Evolutionary conservation across 1,284 basidiomycete species (phyloP).

Genomic region (Apiotrichum domesticum): DNA sequence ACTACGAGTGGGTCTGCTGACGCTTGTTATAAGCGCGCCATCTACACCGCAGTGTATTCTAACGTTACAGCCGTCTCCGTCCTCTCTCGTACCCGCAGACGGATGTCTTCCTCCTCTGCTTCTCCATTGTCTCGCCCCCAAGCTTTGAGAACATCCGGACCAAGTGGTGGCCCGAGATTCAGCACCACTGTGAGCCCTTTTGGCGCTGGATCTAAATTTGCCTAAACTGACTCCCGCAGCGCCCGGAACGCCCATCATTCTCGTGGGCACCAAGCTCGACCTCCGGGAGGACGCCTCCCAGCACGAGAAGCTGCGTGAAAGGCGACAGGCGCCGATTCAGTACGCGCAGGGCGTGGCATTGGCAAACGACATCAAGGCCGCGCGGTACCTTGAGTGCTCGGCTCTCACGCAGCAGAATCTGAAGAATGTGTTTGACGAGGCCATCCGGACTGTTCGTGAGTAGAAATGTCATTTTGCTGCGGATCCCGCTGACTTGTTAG

Average conservation of each 20-base stretch:
- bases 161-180: constrained; percentile 57
- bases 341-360: constrained; percentile 78
- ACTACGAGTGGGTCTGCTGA: constrained; percentile 51
- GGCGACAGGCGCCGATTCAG: constrained; percentile 89
- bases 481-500: constrained; percentile 14
- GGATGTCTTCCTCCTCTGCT: constrained; percentile 98
- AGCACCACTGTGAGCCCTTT: constrained; percentile 38
- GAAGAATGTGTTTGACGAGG: constrained; percentile 96
- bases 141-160: constrained; percentile 98
- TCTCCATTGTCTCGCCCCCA: constrained; percentile 93
- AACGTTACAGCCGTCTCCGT: constrained; percentile 71
- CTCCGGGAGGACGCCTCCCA: constrained; percentile 88
- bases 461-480: constrained; percentile 25
- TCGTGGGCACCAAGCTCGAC: constrained; percentile 98
- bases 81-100: constrained; percentile 98
- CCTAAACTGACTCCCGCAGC: constrained; percentile 84
- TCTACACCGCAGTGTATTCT: neutral
- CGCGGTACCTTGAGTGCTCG: constrained; percentile 43
- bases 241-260: constrained; percentile 84
- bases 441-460: constrained; percentile 72
- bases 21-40: too few species aligned
- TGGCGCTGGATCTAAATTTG: constrained; percentile 56
- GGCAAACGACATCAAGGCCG: constrained; percentile 72
- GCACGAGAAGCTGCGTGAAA: constrained; percentile 87
- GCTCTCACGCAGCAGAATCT: constrained; percentile 96